phyloP scores from a whole-genome alignment of 164 flowering plant species.

The Macadamia integrifolia region DNA sequence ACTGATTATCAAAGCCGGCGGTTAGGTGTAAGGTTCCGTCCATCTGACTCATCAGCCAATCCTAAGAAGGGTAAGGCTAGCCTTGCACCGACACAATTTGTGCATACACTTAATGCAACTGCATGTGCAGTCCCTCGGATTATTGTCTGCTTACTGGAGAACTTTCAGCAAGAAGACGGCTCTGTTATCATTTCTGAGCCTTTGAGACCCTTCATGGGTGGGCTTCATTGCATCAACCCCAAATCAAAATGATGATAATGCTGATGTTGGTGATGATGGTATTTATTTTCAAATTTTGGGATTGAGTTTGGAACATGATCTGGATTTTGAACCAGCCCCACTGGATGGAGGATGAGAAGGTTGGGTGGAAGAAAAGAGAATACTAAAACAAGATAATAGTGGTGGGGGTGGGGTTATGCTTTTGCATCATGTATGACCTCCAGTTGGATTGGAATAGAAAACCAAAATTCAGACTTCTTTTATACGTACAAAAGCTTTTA shows the following conservation, averaged over 20 bases:
- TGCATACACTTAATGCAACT: slow-evolving; percentile 92
- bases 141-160: slow-evolving; percentile 83
- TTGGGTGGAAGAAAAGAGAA: too few relatives aligned
- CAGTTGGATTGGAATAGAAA: too few relatives aligned
- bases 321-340: too few relatives aligned
- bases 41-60: slow-evolving; percentile 32
- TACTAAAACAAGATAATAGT: too few relatives aligned
- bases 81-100: slow-evolving; percentile 59
- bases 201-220: slow-evolving; percentile 87
- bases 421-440: too few relatives aligned
- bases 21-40: slow-evolving; percentile 82
- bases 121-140: slow-evolving; percentile 95
- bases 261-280: neutral
- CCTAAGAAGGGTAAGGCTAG: slow-evolving; percentile 27
- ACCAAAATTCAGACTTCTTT: too few relatives aligned
- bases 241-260: slow-evolving; percentile 26
- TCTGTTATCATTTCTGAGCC: slow-evolving; percentile 67
- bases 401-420: too few relatives aligned
- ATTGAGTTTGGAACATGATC: neutral
- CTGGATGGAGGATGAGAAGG: too few relatives aligned
- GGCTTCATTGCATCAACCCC: slow-evolving; percentile 47
- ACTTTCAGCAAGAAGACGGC: slow-evolving; percentile 93
- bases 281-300: neutral
- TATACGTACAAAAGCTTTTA: too few relatives aligned
- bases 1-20: slow-evolving; percentile 95